phyloP scores from a whole-genome alignment of 2,329 filamentous ascomycete species.

The Verticillium isaacii region DNA sequence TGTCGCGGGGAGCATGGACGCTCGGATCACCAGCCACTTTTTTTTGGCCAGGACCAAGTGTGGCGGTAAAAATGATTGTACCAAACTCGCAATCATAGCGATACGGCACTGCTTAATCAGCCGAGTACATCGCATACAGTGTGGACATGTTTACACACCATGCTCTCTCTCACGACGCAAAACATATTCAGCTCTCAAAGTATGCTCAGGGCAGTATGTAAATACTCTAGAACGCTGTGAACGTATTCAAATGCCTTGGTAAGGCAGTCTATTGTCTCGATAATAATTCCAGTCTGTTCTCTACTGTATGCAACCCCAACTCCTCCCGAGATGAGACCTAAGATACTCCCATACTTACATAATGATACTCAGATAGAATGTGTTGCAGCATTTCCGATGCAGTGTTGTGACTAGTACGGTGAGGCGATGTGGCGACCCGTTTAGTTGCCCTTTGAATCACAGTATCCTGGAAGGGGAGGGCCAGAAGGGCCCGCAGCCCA shows the following conservation, averaged over 20 bases:
- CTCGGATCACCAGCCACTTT: not conserved
- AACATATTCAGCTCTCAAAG: not conserved
- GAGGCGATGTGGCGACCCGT: too few species aligned
- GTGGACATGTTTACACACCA: not conserved
- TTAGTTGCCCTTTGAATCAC: conserved; percentile 32
- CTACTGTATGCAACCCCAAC: not conserved
- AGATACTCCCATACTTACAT: not conserved
- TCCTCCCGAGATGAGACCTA: not conserved
- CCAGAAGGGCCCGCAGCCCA: conserved; percentile 62
- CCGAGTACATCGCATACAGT: too few species aligned
- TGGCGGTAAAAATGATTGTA: not conserved
- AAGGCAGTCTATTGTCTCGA: not conserved
- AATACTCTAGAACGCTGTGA: not conserved
- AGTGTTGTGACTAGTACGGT: too few species aligned
- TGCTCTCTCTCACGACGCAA: too few species aligned
- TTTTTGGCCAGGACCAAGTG: not conserved
- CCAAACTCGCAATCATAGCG: too few species aligned
- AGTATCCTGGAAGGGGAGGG: conserved; percentile 47
- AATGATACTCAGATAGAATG: not conserved
- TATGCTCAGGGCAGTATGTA: not conserved
- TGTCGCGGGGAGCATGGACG: not conserved
- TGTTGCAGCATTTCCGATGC: not conserved
- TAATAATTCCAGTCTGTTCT: not conserved
- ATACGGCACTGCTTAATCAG: too few species aligned
- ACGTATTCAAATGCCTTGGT: not conserved